Base-by-base conservation (phyloP, 768 basidiomycete species). In the Candolleomyces eurysporus region DNA sequence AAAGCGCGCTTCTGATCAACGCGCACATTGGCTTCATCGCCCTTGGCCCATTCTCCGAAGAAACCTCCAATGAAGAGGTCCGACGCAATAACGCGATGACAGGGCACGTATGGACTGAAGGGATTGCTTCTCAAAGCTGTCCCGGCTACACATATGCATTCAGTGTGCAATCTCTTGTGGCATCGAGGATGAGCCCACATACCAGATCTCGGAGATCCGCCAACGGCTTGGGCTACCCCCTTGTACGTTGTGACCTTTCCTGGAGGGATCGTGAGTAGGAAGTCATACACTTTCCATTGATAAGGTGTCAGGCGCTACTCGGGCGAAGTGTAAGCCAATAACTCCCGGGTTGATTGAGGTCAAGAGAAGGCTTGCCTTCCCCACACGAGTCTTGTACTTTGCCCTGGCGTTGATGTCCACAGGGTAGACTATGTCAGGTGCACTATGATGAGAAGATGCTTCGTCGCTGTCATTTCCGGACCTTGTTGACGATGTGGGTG, bases 21-120 rank as follows among this genome's bases (percentile, higher is more conserved):
- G 26, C 76, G 72, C 2, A 71, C 75, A 36, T 80, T 78, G 0
- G 78, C 76, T 50, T 76, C 77, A 59, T 74, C 67, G n/a, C 74
- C 70, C 32, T 72, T 76, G 4, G 80, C 82, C 84, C 85, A 87
- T 69, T 88, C 84, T 17, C 87, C 88, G 45, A 72, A 75, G 67
- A 85, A 89, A 0, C 89, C 89, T 2, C 87, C 88, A 13, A 89
- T 75, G 58, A 78, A 87, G 11, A 79, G 69, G 63, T 79, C 83
- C 0, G 86, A 83, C 0, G 87, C 85, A 14, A 90, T 82, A 57
- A 91, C 80, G 39, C 89, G 83, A 66, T 90, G 89, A 62, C 89
- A 91, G 0, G 89, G 89, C 5, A 90, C 78, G 61, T 76, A 79
- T 0, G 89, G 89, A 4, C 81, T 80, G 69, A 90, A 91, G 0